phyloP scores from a whole-genome alignment of 805 yeast species.

The Clavispora asparagi region DNA sequence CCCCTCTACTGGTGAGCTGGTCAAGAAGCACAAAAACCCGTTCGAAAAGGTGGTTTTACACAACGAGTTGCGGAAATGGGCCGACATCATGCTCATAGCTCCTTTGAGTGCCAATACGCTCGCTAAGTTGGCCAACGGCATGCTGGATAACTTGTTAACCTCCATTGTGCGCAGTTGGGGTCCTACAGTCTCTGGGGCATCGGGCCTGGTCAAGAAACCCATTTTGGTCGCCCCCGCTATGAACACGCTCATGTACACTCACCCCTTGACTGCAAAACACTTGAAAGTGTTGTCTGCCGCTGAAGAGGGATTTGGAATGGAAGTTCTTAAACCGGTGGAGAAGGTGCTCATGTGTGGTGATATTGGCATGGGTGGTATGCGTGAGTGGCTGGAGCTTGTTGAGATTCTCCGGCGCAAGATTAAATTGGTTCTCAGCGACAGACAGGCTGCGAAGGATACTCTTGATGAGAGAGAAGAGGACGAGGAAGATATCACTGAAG shows the following conservation, averaged over 20 bases:
- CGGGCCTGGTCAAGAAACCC: constrained; percentile 27
- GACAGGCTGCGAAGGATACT: constrained; percentile 6
- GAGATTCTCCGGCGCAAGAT: constrained; percentile 37
- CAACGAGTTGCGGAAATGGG: constrained; percentile 43
- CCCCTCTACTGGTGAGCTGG: constrained; percentile 13
- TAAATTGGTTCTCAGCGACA: constrained; percentile 22
- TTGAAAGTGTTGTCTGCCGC: constrained; percentile 24
- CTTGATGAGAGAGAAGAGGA: constrained; percentile 12
- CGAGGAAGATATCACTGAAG: constrained; percentile 9
- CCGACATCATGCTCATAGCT: constrained; percentile 42
- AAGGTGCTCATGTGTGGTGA: constrained; percentile 45
- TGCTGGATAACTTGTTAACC: constrained; percentile 40
- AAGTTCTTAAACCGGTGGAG: constrained; percentile 41
- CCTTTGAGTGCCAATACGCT: constrained; percentile 43
- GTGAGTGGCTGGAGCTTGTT: constrained; percentile 44
- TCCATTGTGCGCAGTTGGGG: constrained; percentile 41
- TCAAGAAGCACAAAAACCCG: constrained; percentile 10
- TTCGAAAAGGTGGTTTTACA: constrained; percentile 33
- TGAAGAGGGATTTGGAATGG: constrained; percentile 40
- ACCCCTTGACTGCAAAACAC: constrained; percentile 41
- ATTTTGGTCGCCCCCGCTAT: constrained; percentile 44
- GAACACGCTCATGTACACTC: constrained; percentile 46
- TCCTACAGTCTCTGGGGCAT: constrained; percentile 16
- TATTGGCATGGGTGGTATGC: constrained; percentile 48
- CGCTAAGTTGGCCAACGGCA: constrained; percentile 40